A percentile compares a stretch with the other conserved stretches of the same genome.
phyloP scores from a whole-genome alignment of 2,329 filamentous ascomycete species.

The Phoma sp. region DNA sequence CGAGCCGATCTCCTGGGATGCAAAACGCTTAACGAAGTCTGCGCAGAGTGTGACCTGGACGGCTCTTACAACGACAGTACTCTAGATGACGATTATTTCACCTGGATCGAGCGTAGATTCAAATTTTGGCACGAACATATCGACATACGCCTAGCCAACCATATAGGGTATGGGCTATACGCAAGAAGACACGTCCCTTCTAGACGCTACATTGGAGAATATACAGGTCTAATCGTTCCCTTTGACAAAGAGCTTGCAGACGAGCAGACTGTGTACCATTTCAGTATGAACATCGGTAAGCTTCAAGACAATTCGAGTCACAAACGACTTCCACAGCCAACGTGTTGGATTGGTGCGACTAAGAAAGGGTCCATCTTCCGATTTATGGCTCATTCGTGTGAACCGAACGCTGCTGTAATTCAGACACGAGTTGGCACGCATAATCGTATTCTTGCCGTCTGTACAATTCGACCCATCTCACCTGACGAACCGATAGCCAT shows the following conservation, averaged over 20 bases:
- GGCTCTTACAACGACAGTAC: background rate
- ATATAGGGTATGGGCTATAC: conserved; percentile 2
- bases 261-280: background rate
- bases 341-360: background rate
- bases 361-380: conserved; percentile 2
- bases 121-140: background rate
- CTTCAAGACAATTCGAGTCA: background rate
- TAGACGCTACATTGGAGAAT: background rate
- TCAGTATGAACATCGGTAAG: background rate
- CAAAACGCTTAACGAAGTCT: background rate
- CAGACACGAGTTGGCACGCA: background rate
- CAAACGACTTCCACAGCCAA: background rate
- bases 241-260: background rate
- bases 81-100: background rate
- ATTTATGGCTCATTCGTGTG: conserved; percentile 5
- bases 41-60: background rate
- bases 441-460: background rate
- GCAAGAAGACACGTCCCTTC: background rate
- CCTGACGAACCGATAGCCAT: background rate
- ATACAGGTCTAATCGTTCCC: background rate
- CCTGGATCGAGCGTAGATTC: background rate
- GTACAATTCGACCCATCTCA: background rate
- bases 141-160: background rate
- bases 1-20: background rate
- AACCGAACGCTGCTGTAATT: background rate